Conservation (phyloP, 2,329 filamentous ascomycete genomes). For the Claviceps arundinis region DNA sequence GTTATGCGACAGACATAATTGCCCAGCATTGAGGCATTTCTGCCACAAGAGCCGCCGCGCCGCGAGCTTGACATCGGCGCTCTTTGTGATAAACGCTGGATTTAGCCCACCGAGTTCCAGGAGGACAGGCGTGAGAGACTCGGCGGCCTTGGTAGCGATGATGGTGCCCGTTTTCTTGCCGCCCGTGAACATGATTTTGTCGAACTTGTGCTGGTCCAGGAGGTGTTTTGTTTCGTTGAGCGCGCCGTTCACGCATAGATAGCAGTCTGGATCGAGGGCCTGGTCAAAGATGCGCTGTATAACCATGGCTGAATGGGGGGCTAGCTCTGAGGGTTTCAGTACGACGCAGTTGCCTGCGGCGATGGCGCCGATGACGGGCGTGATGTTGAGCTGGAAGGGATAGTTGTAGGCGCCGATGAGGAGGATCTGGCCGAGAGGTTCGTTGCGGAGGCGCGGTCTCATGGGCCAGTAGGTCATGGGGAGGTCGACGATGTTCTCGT, state of each 20-base stretch:
- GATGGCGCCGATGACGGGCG: constrained; percentile 78
- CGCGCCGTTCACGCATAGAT: constrained; percentile 66
- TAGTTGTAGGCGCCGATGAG: constrained; percentile 94
- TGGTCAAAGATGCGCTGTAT: constrained; percentile 66
- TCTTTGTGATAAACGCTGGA: constrained; percentile 80
- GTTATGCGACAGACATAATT: constrained; percentile 88
- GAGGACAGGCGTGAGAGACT: constrained; percentile 73
- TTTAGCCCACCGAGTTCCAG: constrained; percentile 88
- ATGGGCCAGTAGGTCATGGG: constrained; percentile 54
- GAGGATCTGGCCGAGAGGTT: constrained; percentile 71
- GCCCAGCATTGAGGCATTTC: constrained; percentile 75
- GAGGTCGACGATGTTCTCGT: constrained; percentile 62
- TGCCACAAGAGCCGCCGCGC: constrained; percentile 79
- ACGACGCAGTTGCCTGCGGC: constrained; percentile 81
- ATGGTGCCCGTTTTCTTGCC: constrained; percentile 68
- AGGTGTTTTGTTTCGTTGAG: constrained; percentile 69
- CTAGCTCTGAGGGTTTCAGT: constrained; percentile 79
- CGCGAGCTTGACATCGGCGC: constrained; percentile 66
- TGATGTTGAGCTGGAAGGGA: constrained; percentile 67
- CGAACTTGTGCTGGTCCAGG: constrained; percentile 72
- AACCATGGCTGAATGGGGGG: constrained; percentile 63
- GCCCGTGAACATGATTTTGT: constrained; percentile 97
- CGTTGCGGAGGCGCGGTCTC: constrained; percentile 67
- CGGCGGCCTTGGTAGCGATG: constrained; percentile 77
- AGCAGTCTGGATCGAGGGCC: constrained; percentile 64